phyloP scores from a whole-genome alignment of 345 rosid genomes.

The Abelmoschus esculentus region DNA sequence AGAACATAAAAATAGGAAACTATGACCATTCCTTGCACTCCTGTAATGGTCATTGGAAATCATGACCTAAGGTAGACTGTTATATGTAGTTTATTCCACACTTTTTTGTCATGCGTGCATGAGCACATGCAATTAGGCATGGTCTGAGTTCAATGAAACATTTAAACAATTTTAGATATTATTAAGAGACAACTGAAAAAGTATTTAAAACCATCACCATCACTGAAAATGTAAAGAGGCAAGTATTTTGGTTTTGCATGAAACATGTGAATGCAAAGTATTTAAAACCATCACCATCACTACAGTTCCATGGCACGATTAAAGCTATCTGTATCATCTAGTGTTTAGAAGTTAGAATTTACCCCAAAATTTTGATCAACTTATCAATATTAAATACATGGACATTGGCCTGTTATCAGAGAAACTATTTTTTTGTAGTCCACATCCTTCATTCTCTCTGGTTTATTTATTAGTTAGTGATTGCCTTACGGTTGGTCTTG shows the following conservation, averaged over 20 bases:
- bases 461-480: slow-evolving; percentile 5
- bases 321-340: neutral
- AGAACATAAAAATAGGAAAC: neutral
- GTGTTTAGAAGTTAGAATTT: neutral
- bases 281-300: too few species aligned
- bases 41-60: neutral
- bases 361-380: neutral
- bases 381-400: neutral
- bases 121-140: neutral
- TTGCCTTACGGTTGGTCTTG: slow-evolving; percentile 8
- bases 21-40: neutral
- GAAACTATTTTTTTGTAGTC: neutral
- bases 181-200: neutral
- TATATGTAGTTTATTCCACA: neutral
- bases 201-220: neutral
- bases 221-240: neutral
- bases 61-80: neutral
- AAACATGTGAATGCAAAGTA: neutral
- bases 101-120: neutral
- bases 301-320: neutral
- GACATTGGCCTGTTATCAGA: neutral
- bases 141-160: neutral
- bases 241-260: neutral
- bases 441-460: slow-evolving; percentile 2
- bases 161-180: neutral